A percentile compares a stretch with the other conserved stretches of the same genome.
Conservation (phyloP, 1,139 yeast species). For the Schwanniomyces etchellsii region DNA sequence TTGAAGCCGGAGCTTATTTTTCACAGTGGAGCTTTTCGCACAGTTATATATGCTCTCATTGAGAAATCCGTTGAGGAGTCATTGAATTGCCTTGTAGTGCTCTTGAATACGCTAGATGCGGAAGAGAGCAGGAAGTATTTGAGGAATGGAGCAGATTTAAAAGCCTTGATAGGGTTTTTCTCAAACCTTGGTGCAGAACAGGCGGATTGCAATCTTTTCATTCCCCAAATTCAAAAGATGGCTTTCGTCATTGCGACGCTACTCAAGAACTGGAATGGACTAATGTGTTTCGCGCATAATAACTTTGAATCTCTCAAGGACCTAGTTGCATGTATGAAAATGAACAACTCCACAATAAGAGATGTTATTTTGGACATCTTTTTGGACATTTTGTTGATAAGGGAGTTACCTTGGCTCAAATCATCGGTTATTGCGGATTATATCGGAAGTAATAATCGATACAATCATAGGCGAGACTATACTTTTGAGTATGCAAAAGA, state of each 20-base stretch:
- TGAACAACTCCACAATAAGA: conserved; percentile 52
- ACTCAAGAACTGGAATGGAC: conserved; percentile 73
- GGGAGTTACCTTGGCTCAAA: conserved; percentile 54
- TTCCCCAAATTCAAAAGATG: conserved; percentile 22
- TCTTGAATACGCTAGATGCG: conserved; percentile 55
- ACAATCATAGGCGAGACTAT: conserved; percentile 3
- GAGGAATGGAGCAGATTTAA: conserved; percentile 59
- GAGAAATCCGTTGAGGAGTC: conserved; percentile 54
- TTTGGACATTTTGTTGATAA: conserved; percentile 60
- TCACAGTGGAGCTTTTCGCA: conserved; percentile 60
- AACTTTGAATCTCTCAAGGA: conserved; percentile 53
- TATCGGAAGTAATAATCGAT: conserved; percentile 10
- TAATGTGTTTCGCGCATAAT: conserved; percentile 58
- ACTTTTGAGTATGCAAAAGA: conserved; percentile 5
- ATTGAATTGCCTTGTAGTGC: conserved; percentile 47
- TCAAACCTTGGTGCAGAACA: conserved; percentile 10
- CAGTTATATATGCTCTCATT: conserved; percentile 50
- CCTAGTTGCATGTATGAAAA: conserved; percentile 56
- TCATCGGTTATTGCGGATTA: conserved; percentile 31
- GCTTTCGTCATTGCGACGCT: conserved; percentile 57
- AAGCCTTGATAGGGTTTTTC: conserved; percentile 59
- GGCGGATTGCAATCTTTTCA: background rate
- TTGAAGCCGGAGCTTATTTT: conserved; percentile 55
- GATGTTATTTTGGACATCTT: conserved; percentile 67
- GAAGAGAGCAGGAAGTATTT: conserved; percentile 54